Evolutionary conservation across 108 stramenopile genomes (phyloP).

Genomic region (Skeletonema potamos): DNA sequence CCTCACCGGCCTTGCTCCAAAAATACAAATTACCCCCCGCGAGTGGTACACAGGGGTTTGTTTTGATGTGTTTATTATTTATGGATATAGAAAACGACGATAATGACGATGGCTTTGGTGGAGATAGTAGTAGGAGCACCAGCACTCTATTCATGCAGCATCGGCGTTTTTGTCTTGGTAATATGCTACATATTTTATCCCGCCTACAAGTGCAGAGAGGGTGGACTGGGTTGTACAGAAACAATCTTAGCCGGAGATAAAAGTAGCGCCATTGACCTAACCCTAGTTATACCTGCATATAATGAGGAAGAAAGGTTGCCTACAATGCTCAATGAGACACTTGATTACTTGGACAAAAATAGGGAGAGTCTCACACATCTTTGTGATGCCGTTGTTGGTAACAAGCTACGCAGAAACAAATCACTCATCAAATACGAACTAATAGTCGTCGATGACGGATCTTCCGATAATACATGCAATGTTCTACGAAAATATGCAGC

Average conservation of each 20-base stretch:
- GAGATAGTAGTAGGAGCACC: background rate
- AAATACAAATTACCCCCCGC: no score
- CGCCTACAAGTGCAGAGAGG: conserved; percentile 14
- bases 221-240: conserved; percentile 27
- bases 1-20: no score
- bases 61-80: no score
- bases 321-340: conserved; percentile 77
- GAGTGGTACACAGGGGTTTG: no score
- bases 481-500: conserved; percentile 51
- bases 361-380: conserved; percentile 13
- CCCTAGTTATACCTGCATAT: conserved; percentile 94
- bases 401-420: background rate
- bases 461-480: conserved; percentile 62
- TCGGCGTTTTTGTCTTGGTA: conserved; percentile 1
- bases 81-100: no score
- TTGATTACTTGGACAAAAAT: conserved; percentile 60
- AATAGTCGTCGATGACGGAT: conserved; percentile 87
- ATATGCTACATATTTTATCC: conserved; percentile 47
- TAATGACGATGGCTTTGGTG: background rate
- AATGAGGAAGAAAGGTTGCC: conserved; percentile 92
- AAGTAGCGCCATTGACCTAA: conserved; percentile 32
- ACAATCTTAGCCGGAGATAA: conserved; percentile 22
- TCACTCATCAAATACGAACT: conserved; percentile 47
- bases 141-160: background rate
- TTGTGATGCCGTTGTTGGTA: background rate